Conservation (phyloP, 768 basidiomycete genomes). For the Vararia minispora region DNA sequence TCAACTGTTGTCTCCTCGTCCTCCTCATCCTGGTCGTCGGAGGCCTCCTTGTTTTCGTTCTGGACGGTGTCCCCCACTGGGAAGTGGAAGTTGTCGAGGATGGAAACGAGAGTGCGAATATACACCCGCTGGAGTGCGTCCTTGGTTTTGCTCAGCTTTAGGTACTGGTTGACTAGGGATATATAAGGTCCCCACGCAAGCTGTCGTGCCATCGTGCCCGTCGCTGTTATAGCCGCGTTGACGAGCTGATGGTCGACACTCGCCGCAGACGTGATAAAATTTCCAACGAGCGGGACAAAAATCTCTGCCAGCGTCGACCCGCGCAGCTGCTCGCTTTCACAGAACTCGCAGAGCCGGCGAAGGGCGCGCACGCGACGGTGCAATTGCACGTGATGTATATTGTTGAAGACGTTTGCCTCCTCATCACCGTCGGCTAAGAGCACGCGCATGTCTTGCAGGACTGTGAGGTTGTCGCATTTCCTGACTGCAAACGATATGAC, state of each 20-base stretch:
- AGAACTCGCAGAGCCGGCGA: slow-evolving; percentile 71
- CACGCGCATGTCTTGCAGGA: slow-evolving; percentile 69
- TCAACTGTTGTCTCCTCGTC: slow-evolving; percentile 16
- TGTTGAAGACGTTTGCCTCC: slow-evolving; percentile 95
- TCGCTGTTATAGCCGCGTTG: slow-evolving; percentile 76
- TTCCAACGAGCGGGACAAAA: slow-evolving; percentile 79
- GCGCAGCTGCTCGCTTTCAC: slow-evolving; percentile 51
- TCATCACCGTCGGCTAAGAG: slow-evolving; percentile 81
- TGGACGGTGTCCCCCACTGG: slow-evolving; percentile 44
- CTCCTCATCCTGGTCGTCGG: slow-evolving; percentile 17
- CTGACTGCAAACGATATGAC: slow-evolving; percentile 70
- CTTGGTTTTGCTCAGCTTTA: slow-evolving; percentile 58
- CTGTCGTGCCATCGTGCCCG: slow-evolving; percentile 66
- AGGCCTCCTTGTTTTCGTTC: slow-evolving; percentile 20
- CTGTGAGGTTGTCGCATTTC: slow-evolving; percentile 43
- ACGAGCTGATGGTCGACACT: slow-evolving; percentile 77
- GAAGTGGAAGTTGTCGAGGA: slow-evolving; percentile 90
- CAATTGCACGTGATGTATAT: slow-evolving; percentile 86
- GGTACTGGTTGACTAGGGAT: slow-evolving; percentile 67
- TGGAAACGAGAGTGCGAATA: slow-evolving; percentile 71
- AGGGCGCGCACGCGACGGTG: slow-evolving; percentile 85
- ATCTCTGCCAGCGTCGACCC: slow-evolving; percentile 68
- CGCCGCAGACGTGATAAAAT: slow-evolving; percentile 55
- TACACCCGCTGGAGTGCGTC: slow-evolving; percentile 67
- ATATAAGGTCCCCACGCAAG: slow-evolving; percentile 83